Base-by-base conservation (phyloP, 2,329 filamentous ascomycete genomes). In the Emmonsiellopsis sp. region DNA sequence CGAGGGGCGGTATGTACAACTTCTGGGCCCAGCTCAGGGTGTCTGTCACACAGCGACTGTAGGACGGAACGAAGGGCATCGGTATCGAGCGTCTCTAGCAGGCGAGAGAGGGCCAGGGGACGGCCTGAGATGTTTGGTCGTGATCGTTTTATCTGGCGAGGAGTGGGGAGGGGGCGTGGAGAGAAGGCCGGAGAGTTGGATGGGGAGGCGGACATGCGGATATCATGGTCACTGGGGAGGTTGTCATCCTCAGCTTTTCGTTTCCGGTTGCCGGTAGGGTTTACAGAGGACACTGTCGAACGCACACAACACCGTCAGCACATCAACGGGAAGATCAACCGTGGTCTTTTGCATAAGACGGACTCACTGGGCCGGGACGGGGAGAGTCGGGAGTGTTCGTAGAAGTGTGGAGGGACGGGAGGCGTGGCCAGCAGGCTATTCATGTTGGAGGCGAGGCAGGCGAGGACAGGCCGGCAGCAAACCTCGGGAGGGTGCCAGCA, bases 71-170 rank as follows among this genome's bases (percentile, higher is more conserved):
- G 85, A 64, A 98, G 80, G 60, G 94, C 88, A 55, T 87, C 81
- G 56, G 85, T 85, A 65, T 94, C 89, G 44, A 98, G 82, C 0
- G 93, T 97, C 73, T 98, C 92, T 58, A 98, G 83, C n/a, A 98
- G 81, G 64, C 93, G 85, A 54, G 83, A 78, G 26, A 88, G 74
- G 26, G 83, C 73, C 46, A 89, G 76, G 46, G 84, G 82, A 55
- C 83, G 76, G 41, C 84, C 84, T 20, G 78, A 79, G 55, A 89
- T 70, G 62, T 94, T 90, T 61, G 84, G 81, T 55, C 83, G 79
- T 59, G 79, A 73, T 56, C 81, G 77, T 70, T 86, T 86, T 60
- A 75, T 86, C 67, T 87, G 89, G 50, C 82, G 77, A 13, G 81
- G 79, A 58, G 85, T 76, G 52, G 81, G 76, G 31, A 94, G 81